Evolutionary conservation across 768 basidiomycete species (phyloP).

Genomic region (Russula dissimulans): DNA sequence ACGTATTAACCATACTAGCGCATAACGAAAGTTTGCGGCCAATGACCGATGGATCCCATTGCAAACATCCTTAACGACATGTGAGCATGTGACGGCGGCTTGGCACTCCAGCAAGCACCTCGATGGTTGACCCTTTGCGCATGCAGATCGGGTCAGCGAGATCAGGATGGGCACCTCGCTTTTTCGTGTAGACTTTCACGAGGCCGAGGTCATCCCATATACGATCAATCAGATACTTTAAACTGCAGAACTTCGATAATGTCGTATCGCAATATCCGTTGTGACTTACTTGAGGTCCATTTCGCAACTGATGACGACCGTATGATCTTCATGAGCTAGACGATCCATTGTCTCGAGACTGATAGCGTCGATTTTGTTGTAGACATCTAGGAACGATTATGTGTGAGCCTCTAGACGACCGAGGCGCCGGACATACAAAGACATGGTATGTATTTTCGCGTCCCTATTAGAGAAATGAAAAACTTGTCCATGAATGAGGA

Average conservation of each 20-base stretch:
- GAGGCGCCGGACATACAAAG: slow-evolving; percentile 47
- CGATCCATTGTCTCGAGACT: slow-evolving; percentile 78
- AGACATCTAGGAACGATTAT: slow-evolving; percentile 51
- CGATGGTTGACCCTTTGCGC: slow-evolving; percentile 86
- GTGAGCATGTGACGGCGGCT: not conserved
- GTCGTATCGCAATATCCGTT: not conserved
- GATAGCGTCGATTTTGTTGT: slow-evolving; percentile 93
- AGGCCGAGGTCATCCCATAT: slow-evolving; percentile 76
- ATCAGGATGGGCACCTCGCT: slow-evolving; percentile 91
- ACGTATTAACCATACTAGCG: slow-evolving; percentile 71
- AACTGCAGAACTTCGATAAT: slow-evolving; percentile 30
- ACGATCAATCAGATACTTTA: slow-evolving; percentile 64
- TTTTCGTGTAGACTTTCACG: slow-evolving; percentile 95
- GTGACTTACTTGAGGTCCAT: slow-evolving; percentile 72
- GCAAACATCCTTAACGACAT: slow-evolving; percentile 59
- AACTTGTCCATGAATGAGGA: not conserved
- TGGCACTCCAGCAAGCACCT: slow-evolving; percentile 38
- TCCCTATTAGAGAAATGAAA: slow-evolving; percentile 39
- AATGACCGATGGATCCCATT: slow-evolving; percentile 88
- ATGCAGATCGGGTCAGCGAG: slow-evolving; percentile 84
- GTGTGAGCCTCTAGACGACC: not conserved
- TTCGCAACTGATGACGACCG: slow-evolving; percentile 95
- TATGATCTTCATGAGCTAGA: slow-evolving; percentile 69
- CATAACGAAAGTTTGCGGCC: slow-evolving; percentile 87
- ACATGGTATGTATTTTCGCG: slow-evolving; percentile 91